These are phyloP conservation scores for Phytophthora multivora DNA, from an alignment of 352 stramenopile species.

Conservation along the genomic window DNA sequence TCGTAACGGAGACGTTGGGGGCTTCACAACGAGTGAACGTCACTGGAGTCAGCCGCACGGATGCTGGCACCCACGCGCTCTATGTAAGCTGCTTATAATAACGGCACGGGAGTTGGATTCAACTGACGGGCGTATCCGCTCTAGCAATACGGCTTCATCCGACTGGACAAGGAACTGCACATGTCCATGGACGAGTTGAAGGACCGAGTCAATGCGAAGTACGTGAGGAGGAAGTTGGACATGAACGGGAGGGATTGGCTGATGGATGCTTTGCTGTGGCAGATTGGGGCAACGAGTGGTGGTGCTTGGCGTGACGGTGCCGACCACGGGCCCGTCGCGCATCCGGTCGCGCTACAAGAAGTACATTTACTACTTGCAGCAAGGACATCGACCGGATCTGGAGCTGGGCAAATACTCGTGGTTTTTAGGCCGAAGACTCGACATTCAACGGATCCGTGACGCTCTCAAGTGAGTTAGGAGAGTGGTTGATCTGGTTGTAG, in stretches of 20 bases:
- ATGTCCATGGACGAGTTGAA: constrained; percentile 53
- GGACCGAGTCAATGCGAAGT: constrained; percentile 62
- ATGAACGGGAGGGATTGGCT: background rate
- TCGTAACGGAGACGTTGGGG: constrained; percentile 56
- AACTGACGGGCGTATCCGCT: constrained; percentile 21
- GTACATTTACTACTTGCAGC: constrained; percentile 91
- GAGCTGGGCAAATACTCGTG: constrained; percentile 79
- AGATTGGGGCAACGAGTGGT: constrained; percentile 51
- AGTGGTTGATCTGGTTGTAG: background rate
- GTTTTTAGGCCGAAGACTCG: constrained; percentile 75
- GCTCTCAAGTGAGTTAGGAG: constrained; percentile 49
- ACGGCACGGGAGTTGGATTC: background rate
- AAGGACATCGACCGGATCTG: constrained; percentile 73
- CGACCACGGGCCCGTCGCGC: constrained; percentile 43
- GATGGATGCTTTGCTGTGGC: background rate
- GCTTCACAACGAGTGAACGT: constrained; percentile 72
- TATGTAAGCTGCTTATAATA: constrained; percentile 47
- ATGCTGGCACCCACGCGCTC: constrained; percentile 84
- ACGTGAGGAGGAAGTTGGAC: background rate
- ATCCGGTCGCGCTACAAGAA: constrained; percentile 88
- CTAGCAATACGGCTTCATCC: constrained; percentile 88
- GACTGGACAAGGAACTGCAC: constrained; percentile 42
- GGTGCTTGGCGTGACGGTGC: constrained; percentile 49
- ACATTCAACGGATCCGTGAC: constrained; percentile 65
- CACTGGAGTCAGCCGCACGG: constrained; percentile 82